These are phyloP conservation scores for Condylostoma magnum DNA, from an alignment of 169 alveolate genomes.

Conservation along the genomic window DNA sequence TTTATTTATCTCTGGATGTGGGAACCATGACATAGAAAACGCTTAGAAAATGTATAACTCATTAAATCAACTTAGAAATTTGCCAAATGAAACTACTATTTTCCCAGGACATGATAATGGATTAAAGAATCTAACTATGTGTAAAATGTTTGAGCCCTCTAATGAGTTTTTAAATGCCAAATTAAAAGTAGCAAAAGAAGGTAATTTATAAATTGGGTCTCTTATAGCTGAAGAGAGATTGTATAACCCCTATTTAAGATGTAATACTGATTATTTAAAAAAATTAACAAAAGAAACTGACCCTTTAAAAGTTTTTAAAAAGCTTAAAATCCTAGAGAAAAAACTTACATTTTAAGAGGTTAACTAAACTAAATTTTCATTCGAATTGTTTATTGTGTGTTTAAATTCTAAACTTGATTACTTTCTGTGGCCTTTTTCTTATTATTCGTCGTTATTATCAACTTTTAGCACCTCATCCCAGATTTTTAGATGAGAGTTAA, in stretches of 20 bases:
- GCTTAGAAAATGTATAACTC: constrained; percentile 39
- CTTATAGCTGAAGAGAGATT: constrained; percentile 47
- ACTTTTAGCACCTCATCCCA: too few species aligned
- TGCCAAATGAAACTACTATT: constrained; percentile 60
- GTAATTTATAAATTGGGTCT: constrained; percentile 27
- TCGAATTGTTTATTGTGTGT: too few species aligned
- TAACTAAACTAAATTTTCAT: too few species aligned
- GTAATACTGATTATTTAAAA: constrained; percentile 26
- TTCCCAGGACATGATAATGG: constrained; percentile 49
- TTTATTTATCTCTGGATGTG: constrained; percentile 59
- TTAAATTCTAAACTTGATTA: too few species aligned
- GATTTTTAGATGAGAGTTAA: too few species aligned
- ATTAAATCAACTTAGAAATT: constrained; percentile 35
- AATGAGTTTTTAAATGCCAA: constrained; percentile 40
- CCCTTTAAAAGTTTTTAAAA: constrained; percentile 43
- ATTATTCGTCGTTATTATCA: too few species aligned
- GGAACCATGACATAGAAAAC: constrained; percentile 33
- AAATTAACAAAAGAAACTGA: constrained; percentile 43
- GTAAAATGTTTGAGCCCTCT: constrained; percentile 47
- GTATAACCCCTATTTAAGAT: constrained; percentile 54
- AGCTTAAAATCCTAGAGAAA: constrained; percentile 38
- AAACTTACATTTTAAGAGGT: not conserved
- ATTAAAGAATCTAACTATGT: constrained; percentile 38
- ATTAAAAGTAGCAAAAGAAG: constrained; percentile 25
- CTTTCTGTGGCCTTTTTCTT: too few species aligned